A percentile compares a stretch with the other conserved stretches of the same genome.
phyloP scores from a whole-genome alignment of 1,284 basidiomycete genomes.

The Papiliotrema nemorosa region DNA sequence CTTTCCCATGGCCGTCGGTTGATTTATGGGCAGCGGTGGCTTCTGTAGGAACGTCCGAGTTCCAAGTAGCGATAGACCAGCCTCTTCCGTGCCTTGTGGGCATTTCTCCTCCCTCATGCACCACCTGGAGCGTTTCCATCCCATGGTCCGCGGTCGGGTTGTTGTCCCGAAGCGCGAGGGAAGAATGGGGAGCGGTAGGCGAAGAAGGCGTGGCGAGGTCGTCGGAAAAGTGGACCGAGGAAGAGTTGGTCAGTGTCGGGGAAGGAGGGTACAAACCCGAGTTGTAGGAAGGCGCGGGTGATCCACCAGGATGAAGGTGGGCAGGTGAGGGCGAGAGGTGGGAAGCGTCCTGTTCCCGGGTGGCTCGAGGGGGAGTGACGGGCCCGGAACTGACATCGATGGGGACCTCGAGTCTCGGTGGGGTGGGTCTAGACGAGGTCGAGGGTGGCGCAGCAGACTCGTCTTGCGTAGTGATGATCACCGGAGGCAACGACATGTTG shows the following conservation, averaged over 20 bases:
- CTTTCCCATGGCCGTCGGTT: not conserved
- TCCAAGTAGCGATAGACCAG: constrained; percentile 33
- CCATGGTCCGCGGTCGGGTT: constrained; percentile 61
- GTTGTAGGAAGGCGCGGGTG: constrained; percentile 20
- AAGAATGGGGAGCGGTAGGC: constrained; percentile 31
- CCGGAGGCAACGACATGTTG: constrained; percentile 3
- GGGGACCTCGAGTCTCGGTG: constrained; percentile 2
- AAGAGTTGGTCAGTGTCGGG: constrained; percentile 36
- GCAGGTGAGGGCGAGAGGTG: constrained; percentile 28
- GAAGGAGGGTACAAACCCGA: constrained; percentile 36
- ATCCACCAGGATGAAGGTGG: constrained; percentile 9
- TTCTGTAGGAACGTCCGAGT: constrained; percentile 17
- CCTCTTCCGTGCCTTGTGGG: constrained; percentile 21
- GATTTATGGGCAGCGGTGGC: constrained; percentile 3
- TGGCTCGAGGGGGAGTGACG: constrained; percentile 11
- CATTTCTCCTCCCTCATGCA: constrained; percentile 44
- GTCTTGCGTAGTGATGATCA: constrained; percentile 12
- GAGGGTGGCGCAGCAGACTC: not conserved
- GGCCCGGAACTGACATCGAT: constrained; percentile 1
- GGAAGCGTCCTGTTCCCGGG: constrained; percentile 11
- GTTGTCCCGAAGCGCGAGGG: constrained; percentile 66
- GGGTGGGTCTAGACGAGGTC: not conserved
- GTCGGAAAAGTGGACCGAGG: constrained; percentile 38
- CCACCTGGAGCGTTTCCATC: constrained; percentile 57
- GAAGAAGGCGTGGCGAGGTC: constrained; percentile 27